Base-by-base conservation (phyloP, 371 early-diverging fungal species). In the Conidiobolus incongruus region DNA sequence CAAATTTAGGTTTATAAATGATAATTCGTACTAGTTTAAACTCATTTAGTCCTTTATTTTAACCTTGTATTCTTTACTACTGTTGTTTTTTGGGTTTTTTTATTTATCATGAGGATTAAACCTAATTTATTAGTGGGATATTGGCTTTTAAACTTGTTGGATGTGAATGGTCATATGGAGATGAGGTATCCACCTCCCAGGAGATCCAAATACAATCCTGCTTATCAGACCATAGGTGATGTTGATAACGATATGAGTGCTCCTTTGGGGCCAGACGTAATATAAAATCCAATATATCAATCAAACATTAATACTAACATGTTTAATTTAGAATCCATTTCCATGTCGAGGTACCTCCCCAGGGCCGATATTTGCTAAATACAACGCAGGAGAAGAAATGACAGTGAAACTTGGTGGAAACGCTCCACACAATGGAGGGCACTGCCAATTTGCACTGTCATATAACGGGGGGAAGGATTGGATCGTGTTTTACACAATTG, bases 381-480 rank as follows among this genome's bases (percentile, higher is more conserved):
- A 58, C 52, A 53, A 47, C 0, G 66, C 69, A 4, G 72, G 72
- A 3, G 19, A 45, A 0, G 50, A 55, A 0, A 49, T 70, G 29
- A 46, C 47, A 5, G 59, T 64, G 33, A 35, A 55, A 19, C 63
- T 65, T 29, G 39, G 33, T 0, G 42, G 50, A 26, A 47, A 50
- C 4, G 53, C 53, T 16, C 3, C 45, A 0, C 66, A 64, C 45
- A 53, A 58, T 24, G 73, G 73, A 30, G 75, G 75, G 22, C 70
- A 69, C 45, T 74, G 75, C 43, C 68, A 72, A 46, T 72, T 72
- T 49, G 57, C 74, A 0, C 44, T 76, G 3, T 68, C 70, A 0
- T 67, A 66, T 31, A 70, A 76, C 45, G 55, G 53, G 22, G 72
- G 61, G n/a, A 50, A 55, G 16, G 61, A 50, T 4, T 74, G 59